A percentile compares a stretch with the other conserved stretches of the same genome.
These are phyloP conservation scores for Diaporthe citriasiana DNA, from an alignment of 2,329 filamentous ascomycete species.

Conservation along the genomic window DNA sequence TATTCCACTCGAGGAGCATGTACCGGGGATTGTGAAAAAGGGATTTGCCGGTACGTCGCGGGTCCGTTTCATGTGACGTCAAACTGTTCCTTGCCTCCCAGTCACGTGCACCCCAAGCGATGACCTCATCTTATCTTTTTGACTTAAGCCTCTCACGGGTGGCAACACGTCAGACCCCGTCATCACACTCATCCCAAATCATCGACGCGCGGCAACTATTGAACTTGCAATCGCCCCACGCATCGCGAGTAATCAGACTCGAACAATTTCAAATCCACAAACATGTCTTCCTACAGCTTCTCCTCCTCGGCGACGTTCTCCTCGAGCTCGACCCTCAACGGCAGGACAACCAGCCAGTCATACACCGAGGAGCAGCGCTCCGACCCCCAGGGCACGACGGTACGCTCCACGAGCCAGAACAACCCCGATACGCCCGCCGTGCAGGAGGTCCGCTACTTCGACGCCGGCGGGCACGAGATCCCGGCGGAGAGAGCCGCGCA, in stretches of 20 bases:
- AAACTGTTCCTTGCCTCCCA: not conserved
- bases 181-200: not conserved
- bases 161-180: not conserved
- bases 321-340: slow-evolving; percentile 13
- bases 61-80: slow-evolving; percentile 1
- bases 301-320: slow-evolving; percentile 29
- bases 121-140: slow-evolving; percentile 10
- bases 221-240: too few species aligned
- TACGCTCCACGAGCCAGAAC: slow-evolving; percentile 32
- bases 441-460: slow-evolving; percentile 33
- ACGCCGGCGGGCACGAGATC: slow-evolving; percentile 30
- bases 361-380: slow-evolving; percentile 37
- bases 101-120: slow-evolving; percentile 30
- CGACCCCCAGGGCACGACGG: slow-evolving; percentile 24
- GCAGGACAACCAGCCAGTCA: slow-evolving; percentile 16
- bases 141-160: not conserved
- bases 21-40: too few species aligned
- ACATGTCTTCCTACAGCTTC: slow-evolving; percentile 35
- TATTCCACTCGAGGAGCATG: not conserved
- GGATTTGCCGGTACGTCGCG: not conserved
- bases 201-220: not conserved
- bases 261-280: not conserved
- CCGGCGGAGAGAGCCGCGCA: slow-evolving; percentile 10
- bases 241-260: too few species aligned
- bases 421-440: not conserved